Conservation (phyloP, 495 filamentous ascomycete species). For the Penicillium coprophilum region DNA sequence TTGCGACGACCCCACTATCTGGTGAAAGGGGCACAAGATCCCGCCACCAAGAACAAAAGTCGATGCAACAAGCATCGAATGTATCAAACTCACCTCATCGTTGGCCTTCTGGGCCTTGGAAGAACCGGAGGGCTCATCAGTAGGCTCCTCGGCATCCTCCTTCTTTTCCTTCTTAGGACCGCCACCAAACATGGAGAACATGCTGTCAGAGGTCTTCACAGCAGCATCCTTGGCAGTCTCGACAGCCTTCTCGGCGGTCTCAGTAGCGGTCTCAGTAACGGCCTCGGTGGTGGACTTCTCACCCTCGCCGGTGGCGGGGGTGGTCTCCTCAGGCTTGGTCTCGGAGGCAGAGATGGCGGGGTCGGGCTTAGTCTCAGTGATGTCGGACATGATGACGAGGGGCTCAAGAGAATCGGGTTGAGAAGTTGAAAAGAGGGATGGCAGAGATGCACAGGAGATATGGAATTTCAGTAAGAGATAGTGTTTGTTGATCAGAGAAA, state of each 20-base stretch:
- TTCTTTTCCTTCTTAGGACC: slow-evolving; percentile 80
- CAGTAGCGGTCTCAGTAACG: slow-evolving; percentile 39
- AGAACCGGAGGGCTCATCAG: slow-evolving; percentile 78
- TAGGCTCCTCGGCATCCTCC: slow-evolving; percentile 74
- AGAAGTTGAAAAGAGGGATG: slow-evolving; percentile 6
- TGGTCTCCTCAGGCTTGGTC: slow-evolving; percentile 39
- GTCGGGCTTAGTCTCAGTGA: slow-evolving; percentile 50
- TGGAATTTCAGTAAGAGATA: slow-evolving; percentile 18
- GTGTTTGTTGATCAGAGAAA: slow-evolving; percentile 30
- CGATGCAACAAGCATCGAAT: slow-evolving; percentile 16
- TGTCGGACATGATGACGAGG: slow-evolving; percentile 47
- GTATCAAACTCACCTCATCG: slow-evolving; percentile 45
- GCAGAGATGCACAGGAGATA: slow-evolving; percentile 5
- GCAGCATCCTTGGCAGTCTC: slow-evolving; percentile 51
- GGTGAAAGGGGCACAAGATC: slow-evolving; percentile 10
- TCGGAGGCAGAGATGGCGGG: slow-evolving; percentile 47
- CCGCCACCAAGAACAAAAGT: too few relatives aligned
- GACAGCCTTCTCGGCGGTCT: slow-evolving; percentile 44
- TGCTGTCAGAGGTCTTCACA: slow-evolving; percentile 62
- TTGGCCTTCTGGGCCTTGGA: slow-evolving; percentile 76
- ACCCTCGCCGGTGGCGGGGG: slow-evolving; percentile 35
- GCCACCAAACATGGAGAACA: slow-evolving; percentile 98
- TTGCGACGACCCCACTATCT: slow-evolving; percentile 12
- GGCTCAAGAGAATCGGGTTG: slow-evolving; percentile 2
- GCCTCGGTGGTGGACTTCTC: slow-evolving; percentile 42